These are phyloP conservation scores for Lecanicillium sp. DNA, from an alignment of 2,329 filamentous ascomycete species.

Conservation along the genomic window DNA sequence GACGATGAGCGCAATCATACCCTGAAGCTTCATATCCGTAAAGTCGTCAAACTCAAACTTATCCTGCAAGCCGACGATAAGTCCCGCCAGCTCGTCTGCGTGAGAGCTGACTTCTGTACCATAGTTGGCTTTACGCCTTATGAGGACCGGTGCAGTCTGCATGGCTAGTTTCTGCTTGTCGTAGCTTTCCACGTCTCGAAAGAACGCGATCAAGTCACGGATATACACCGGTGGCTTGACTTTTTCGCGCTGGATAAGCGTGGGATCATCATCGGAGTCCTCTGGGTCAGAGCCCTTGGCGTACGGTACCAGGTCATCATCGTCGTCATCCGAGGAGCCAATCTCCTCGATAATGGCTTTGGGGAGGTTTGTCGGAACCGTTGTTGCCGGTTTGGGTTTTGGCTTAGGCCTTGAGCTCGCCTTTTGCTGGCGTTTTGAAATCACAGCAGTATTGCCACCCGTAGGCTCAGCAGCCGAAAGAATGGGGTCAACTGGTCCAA, in stretches of 20 bases:
- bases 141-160: conserved; percentile 66
- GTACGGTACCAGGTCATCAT: conserved; percentile 67
- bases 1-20: conserved; percentile 73
- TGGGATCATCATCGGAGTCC: conserved; percentile 90
- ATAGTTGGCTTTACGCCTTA: conserved; percentile 81
- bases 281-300: conserved; percentile 81
- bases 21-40: conserved; percentile 64
- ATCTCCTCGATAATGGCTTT: conserved; percentile 59
- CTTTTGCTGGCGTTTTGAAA: no score
- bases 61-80: conserved; percentile 75
- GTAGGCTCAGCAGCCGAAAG: conserved; percentile 12
- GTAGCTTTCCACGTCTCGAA: conserved; percentile 75
- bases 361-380: conserved; percentile 19
- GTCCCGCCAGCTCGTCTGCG: conserved; percentile 67
- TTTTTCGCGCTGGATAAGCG: conserved; percentile 75
- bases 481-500: conserved; percentile 52
- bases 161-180: conserved; percentile 79
- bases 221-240: conserved; percentile 83
- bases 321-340: conserved; percentile 49
- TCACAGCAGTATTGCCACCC: conserved; percentile 2
- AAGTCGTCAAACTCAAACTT: conserved; percentile 78
- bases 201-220: conserved; percentile 69
- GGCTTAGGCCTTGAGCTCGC: conserved; percentile 17
- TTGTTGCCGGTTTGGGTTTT: conserved; percentile 20
- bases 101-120: conserved; percentile 84